Evolutionary conservation across 352 stramenopile species (phyloP), one percentile per base, ranked within the genome.

Genomic region (Aphanomyces invadans): DNA sequence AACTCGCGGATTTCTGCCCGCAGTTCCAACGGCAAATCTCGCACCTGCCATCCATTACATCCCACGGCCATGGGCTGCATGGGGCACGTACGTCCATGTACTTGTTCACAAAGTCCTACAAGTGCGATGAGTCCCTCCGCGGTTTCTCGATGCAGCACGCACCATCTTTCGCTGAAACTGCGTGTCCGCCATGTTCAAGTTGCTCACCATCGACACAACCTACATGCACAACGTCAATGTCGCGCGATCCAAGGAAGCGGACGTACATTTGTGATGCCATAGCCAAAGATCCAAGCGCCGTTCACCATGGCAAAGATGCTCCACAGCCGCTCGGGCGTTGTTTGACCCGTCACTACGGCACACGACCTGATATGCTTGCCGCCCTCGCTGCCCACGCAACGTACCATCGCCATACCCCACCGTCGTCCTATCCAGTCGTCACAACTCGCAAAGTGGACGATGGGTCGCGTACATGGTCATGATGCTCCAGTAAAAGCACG

Each of bases 1-100:
- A 91, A 91, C 72, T 91, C 83, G 38, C 83, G 80, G 60, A 91
- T 91, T 59, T 91, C 80, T 64, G 87, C 84, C 3, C 80, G 80
- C 28, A 91, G 64, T 38, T 84, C 77, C 74, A 87, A 78, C 0
- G 83, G 83, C 32, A 91, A 57, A 68, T 91, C 81, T 0, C 83
- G 75, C 4, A 78, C 80, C 60, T 67, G n/a, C n/a, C n/a, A n/a
- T n/a, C n/a, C n/a, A n/a, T n/a, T n/a, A 49, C 49, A 36, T 23
- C n/a, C 7, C 7, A 65, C 28, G n/a, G 29, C 28, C 38, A 49
- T 19, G 49, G 21, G 21, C 38, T 21, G 32, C 4, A n/a, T 31
- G 7, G 33, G 10, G 19, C 7, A 36, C 11, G 7, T 42, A 67
- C 60, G 53, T 86, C 75, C 83, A 91, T 91, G 74, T 91, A 91